Evolutionary conservation across 2,329 filamentous ascomycete species (phyloP), one percentile per base, ranked within the genome.

Genomic region (Fusarium camptoceras): DNA sequence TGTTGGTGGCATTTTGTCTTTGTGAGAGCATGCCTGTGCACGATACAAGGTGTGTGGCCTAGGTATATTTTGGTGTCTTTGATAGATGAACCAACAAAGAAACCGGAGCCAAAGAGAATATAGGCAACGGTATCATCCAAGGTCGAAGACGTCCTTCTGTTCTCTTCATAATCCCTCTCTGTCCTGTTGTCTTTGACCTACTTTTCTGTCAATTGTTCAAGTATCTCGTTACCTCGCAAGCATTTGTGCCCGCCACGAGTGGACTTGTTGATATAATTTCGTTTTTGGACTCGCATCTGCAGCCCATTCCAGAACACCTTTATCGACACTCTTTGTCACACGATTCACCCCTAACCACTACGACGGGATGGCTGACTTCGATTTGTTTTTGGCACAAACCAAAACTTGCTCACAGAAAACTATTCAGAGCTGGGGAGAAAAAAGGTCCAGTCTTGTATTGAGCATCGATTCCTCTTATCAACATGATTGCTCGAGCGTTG

Each of bases 71-170:
- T 53, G 16, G 27, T 22, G 46, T 50, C 34, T 37, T 37, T 37
- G 34, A 37, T 37, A n/a, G 34, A 12, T n/a, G 4, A 37, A 44
- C 15, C 18, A 24, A 57, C 50, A 64, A 71, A 70, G 63, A 31
- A 64, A 41, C 39, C 25, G 12, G 20, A 22, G 14, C 51, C 53
- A 55, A 68, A 64, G 55, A 47, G 28, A 14, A 28, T 39, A 61
- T 51, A 71, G 43, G 61, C 44, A 71, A 71, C 60, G 67, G 15
- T 47, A 15, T 31, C 68, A 41, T 30, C 34, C 47, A 43, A 50
- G 20, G 39, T 57, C 28, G 11, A 39, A 20, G 30, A 10, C 16
- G 25, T 5, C 31, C 28, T 41, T 10, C 47, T 37, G 16, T n/a
- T 37, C 39, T 37, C 55, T 65, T 68, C 39, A 65, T 55, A 68